Conservation (phyloP, 495 filamentous ascomycete genomes). For the Aspergillus homomorphus region DNA sequence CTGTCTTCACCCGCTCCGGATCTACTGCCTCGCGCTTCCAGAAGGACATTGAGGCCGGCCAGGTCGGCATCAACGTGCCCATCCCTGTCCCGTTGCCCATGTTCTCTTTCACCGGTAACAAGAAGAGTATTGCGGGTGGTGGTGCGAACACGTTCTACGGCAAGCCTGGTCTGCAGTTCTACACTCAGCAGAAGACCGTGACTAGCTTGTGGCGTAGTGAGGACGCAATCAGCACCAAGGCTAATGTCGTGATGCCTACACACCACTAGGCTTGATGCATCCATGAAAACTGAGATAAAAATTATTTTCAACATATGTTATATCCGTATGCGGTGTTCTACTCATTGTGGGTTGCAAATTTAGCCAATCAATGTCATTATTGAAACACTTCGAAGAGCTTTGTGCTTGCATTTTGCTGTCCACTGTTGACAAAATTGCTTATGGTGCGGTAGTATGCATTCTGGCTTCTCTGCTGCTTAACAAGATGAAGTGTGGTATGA, state of each 20-base stretch:
- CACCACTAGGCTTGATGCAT: conserved; percentile 48
- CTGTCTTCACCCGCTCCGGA: conserved; percentile 65
- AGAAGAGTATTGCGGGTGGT: conserved; percentile 90
- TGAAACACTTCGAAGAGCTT: not conserved
- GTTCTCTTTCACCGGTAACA: conserved; percentile 98
- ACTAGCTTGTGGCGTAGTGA: conserved; percentile 86
- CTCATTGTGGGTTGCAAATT: not conserved
- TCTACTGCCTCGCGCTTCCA: conserved; percentile 61
- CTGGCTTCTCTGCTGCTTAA: not conserved
- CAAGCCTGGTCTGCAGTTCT: conserved; percentile 86
- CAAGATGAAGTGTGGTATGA: not conserved
- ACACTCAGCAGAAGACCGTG: conserved; percentile 96
- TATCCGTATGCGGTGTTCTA: not conserved
- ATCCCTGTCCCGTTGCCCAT: conserved; percentile 88
- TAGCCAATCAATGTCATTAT: not conserved
- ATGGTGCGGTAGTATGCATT: not conserved
- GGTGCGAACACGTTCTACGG: conserved; percentile 96
- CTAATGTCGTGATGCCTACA: conserved; percentile 91
- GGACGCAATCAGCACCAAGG: conserved; percentile 76
- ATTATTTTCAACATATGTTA: not conserved
- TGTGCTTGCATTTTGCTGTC: not conserved
- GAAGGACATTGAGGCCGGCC: conserved; percentile 58
- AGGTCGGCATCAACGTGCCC: conserved; percentile 62
- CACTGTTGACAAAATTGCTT: not conserved
- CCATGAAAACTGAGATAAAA: not conserved